A percentile compares a stretch with the other conserved stretches of the same genome.
phyloP scores from a whole-genome alignment of 495 filamentous ascomycete genomes.

The Astrothelium macrocarpum region DNA sequence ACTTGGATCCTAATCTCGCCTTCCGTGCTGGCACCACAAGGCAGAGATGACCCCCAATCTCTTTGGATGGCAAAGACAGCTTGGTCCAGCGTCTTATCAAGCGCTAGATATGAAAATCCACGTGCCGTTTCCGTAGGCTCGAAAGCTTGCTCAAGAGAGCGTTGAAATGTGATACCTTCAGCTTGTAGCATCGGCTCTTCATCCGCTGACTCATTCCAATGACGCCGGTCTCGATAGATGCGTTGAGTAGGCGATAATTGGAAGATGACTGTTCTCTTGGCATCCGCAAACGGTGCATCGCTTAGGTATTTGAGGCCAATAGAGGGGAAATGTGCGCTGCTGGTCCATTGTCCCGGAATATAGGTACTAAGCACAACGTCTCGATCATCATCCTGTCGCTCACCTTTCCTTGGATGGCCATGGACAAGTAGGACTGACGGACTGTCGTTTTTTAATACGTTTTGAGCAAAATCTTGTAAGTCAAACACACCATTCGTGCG shows the following conservation, averaged over 20 bases:
- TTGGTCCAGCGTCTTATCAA: neutral
- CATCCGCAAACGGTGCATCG: neutral
- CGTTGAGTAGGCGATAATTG: neutral
- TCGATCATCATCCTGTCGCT: neutral
- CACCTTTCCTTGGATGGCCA: neutral
- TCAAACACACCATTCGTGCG: neutral
- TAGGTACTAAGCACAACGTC: neutral
- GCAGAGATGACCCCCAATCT: neutral
- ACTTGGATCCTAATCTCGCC: neutral
- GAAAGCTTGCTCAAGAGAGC: neutral
- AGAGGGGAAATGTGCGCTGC: neutral
- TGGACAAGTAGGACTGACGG: neutral
- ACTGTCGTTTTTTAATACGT: neutral
- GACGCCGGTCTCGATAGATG: neutral
- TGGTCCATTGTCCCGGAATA: neutral
- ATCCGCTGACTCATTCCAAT: neutral
- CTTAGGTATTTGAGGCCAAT: neutral
- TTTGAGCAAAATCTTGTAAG: neutral
- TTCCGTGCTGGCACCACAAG: neutral
- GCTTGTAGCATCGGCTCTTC: neutral
- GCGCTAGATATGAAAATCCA: neutral
- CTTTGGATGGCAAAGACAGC: neutral
- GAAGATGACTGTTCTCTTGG: neutral
- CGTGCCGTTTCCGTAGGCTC: neutral
- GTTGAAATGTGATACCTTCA: neutral